These are phyloP conservation scores for Hemisphaericaspora lyxosophila DNA, from an alignment of 1,139 yeast species.

Conservation along the genomic window DNA sequence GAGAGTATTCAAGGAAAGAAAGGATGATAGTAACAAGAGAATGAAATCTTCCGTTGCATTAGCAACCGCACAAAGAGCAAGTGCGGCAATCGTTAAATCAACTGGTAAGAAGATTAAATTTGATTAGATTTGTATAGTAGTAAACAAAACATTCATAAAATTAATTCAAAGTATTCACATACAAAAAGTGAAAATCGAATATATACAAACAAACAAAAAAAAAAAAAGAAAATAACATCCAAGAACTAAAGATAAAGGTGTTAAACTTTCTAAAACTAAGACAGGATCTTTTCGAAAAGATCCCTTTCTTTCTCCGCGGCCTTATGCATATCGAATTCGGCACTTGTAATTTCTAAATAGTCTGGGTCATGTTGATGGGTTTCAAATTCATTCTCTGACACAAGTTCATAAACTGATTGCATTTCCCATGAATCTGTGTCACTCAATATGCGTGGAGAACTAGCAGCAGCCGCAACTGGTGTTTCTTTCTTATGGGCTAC, in stretches of 20 bases:
- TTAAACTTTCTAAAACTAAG: conserved; percentile 4
- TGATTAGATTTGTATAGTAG: conserved; percentile 24
- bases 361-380: conserved; percentile 47
- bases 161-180: background rate
- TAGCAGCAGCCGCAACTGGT: background rate
- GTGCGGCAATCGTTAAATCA: conserved; percentile 85
- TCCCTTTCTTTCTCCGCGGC: conserved; percentile 11
- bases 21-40: conserved; percentile 35
- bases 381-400: conserved; percentile 48
- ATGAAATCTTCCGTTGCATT: conserved; percentile 83
- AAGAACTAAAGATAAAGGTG: background rate
- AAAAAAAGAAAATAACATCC: background rate
- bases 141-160: background rate
- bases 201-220: conserved; percentile 3
- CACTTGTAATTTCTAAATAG: conserved; percentile 46
- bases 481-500: background rate
- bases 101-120: conserved; percentile 87
- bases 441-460: background rate
- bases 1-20: conserved; percentile 16
- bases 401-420: conserved; percentile 51
- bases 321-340: conserved; percentile 33
- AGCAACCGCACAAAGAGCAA: conserved; percentile 86
- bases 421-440: conserved; percentile 29
- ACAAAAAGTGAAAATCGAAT: background rate
- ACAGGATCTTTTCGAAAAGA: conserved; percentile 5